Base-by-base conservation (phyloP, 2,329 filamentous ascomycete species). In the Aciculosporium take region DNA sequence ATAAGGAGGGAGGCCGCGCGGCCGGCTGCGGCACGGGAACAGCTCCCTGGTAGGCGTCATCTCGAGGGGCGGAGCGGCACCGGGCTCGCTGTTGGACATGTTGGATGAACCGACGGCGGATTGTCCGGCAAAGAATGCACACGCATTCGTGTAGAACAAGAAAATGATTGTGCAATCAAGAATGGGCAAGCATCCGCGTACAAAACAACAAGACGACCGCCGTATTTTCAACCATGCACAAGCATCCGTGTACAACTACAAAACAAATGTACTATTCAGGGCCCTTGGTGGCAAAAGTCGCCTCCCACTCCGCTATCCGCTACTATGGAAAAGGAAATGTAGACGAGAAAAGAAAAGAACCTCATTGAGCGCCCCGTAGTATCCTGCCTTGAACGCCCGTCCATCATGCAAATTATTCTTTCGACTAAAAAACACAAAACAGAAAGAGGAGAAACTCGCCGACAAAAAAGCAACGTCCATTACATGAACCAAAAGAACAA, bases 401-500 rank as follows among this genome's bases (percentile, higher is more conserved):
- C 27, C n/a, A 15, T 38, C 37, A 49, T 47, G 42, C 46, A 39
- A 36, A 49, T 51, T 43, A 50, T n/a, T n/a, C n/a, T n/a, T n/a
- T n/a, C n/a, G n/a, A n/a, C 20, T 18, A 13, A 17, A n/a, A 18
- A 21, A 35, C 4, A 50, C 44, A 8, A 37, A n/a, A 13, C 21
- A 5, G n/a, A 31, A 8, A 24, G 15, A n/a, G 17, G 21, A 23
- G 18, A 15, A 32, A 13, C 13, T 7, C 15, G 18, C 23, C 23
- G 30, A 30, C 3, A 15, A 21, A 13, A n/a, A 21, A 21, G 7
- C 20, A 9, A 24, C n/a, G n/a, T n/a, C n/a, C n/a, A 7, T 38
- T 18, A 91, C 57, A 78, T 65, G 56, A 91, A 83, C 60, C 79
- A 93, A 54, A 89, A 75, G 54, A 96, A 74, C 64, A 93, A 64